These are phyloP conservation scores for Fusarium torulosum DNA, from an alignment of 2,329 filamentous ascomycete species.

Conservation along the genomic window DNA sequence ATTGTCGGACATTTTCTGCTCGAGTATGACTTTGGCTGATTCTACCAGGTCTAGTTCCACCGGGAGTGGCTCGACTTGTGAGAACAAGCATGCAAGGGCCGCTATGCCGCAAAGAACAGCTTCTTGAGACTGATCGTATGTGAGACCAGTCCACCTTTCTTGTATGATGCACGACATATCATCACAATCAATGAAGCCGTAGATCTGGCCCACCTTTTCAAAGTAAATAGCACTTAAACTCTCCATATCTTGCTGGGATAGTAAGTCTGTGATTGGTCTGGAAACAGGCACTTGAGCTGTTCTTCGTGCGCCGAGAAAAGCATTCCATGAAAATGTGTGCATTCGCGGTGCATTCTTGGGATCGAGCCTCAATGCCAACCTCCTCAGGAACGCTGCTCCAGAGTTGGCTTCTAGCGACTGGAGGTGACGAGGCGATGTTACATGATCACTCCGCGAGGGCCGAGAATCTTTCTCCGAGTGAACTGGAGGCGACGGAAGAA, in stretches of 20 bases:
- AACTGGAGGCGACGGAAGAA: conserved; percentile 11
- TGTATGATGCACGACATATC: conserved; percentile 50
- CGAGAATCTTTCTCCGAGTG: conserved; percentile 5
- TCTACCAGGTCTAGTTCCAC: conserved; percentile 62
- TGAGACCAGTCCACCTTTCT: conserved; percentile 51
- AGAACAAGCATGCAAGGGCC: conserved; percentile 66
- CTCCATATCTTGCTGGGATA: conserved; percentile 63
- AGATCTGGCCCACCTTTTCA: conserved; percentile 64
- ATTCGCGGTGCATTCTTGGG: conserved; percentile 65
- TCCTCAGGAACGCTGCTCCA: conserved; percentile 66
- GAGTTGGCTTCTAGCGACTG: conserved; percentile 68
- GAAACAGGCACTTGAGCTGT: conserved; percentile 40
- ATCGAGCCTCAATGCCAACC: conserved; percentile 65
- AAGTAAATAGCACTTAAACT: conserved; percentile 63
- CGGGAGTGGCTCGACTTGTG: conserved; percentile 55
- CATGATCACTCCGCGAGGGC: conserved; percentile 7
- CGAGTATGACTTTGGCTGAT: conserved; percentile 60
- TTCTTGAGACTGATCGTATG: conserved; percentile 39
- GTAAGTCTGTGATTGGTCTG: conserved; percentile 58
- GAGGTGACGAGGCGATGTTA: conserved; percentile 46
- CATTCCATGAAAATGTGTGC: conserved; percentile 69
- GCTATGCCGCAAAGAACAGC: conserved; percentile 66
- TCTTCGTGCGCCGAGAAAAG: conserved; percentile 49
- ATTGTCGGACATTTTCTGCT: conserved; percentile 52
- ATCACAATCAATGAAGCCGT: conserved; percentile 61